These are phyloP conservation scores for Cryptosporidium andersoni DNA, from an alignment of 169 alveolate species.

Conservation along the genomic window DNA sequence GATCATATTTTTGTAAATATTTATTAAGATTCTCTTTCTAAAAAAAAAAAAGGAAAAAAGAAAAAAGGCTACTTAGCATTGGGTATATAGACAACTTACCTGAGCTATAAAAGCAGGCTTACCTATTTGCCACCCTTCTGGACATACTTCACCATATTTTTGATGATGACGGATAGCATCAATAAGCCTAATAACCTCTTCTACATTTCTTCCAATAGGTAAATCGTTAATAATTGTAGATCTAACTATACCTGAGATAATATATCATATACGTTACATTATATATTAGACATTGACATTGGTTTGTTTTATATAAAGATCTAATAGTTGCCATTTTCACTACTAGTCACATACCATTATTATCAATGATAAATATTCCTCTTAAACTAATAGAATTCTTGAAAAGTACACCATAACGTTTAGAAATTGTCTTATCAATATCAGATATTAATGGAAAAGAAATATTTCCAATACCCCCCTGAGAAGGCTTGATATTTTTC, in stretches of 20 bases:
- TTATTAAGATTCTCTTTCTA: too few relatives aligned
- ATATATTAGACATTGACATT: too few relatives aligned
- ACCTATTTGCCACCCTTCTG: constrained; percentile 83
- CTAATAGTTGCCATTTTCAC: too few relatives aligned
- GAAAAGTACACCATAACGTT: constrained; percentile 77
- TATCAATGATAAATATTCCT: constrained; percentile 79
- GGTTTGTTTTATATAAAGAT: too few relatives aligned
- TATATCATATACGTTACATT: too few relatives aligned
- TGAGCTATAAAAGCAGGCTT: background rate
- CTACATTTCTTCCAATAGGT: constrained; percentile 81
- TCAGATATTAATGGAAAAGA: constrained; percentile 82
- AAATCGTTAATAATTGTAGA: constrained; percentile 79
- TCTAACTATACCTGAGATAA: constrained; percentile 73
- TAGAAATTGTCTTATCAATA: constrained; percentile 74
- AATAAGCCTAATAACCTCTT: constrained; percentile 79
- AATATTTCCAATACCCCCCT: constrained; percentile 79
- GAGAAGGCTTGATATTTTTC: constrained; percentile 77
- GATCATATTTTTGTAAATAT: too few relatives aligned
- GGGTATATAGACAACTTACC: too few relatives aligned
- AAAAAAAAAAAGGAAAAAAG: too few relatives aligned
- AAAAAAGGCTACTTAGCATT: too few relatives aligned
- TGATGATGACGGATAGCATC: constrained; percentile 80
- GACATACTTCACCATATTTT: constrained; percentile 81
- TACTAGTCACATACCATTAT: background rate
- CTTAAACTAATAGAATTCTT: constrained; percentile 79